A percentile compares a stretch with the other conserved stretches of the same genome.
These are phyloP conservation scores for Canavalia ensiformis DNA, from an alignment of 306 rosid species.

Conservation along the genomic window DNA sequence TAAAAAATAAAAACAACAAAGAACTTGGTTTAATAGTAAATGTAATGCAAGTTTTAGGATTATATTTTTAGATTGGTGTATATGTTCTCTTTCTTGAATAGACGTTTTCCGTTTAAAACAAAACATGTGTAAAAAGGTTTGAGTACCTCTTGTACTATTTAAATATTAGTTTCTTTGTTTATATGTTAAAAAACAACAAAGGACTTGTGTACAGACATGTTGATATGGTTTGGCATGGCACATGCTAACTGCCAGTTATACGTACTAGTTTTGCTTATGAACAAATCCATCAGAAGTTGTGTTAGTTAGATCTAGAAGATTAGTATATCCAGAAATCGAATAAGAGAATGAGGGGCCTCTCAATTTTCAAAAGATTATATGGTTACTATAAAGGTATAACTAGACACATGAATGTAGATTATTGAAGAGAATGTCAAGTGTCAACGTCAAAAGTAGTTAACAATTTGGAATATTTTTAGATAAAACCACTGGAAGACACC, in stretches of 20 bases:
- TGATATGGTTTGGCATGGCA: constrained; percentile 23
- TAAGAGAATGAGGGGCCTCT: constrained; percentile 29
- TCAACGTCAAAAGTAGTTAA: constrained; percentile 27
- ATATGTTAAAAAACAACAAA: not conserved
- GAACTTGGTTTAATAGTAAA: not conserved
- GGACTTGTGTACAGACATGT: constrained; percentile 2
- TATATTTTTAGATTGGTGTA: no score
- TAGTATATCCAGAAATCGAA: constrained; percentile 14
- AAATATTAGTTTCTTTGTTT: no score
- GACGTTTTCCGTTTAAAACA: no score
- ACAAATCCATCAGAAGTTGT: not conserved
- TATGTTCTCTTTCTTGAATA: no score
- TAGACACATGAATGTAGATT: not conserved
- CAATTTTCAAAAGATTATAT: constrained; percentile 1
- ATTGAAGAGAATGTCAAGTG: constrained; percentile 40
- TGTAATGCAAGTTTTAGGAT: no score
- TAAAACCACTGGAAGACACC: constrained; percentile 18
- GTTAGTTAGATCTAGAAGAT: constrained; percentile 3
- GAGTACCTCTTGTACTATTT: no score
- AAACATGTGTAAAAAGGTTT: no score
- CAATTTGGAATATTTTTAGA: constrained; percentile 5
- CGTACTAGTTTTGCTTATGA: no score
- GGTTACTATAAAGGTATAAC: constrained; percentile 23
- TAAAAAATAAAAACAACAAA: not conserved
- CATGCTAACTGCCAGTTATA: constrained; percentile 2